These are phyloP conservation scores for Soucietia sequanensis DNA, from an alignment of 805 yeast genomes.

Conservation along the genomic window DNA sequence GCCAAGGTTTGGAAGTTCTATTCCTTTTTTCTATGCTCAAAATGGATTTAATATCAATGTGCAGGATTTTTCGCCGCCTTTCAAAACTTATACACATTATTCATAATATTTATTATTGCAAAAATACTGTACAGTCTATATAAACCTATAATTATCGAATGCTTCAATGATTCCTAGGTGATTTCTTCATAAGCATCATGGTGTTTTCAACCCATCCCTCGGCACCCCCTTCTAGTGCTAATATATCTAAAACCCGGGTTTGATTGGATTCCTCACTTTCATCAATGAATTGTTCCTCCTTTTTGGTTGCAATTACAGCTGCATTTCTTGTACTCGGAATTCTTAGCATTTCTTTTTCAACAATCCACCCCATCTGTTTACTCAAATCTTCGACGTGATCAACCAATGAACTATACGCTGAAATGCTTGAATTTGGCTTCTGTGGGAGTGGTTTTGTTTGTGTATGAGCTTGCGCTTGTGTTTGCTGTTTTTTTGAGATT, in stretches of 20 bases:
- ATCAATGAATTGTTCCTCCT: constrained; percentile 17
- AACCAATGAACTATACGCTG: constrained; percentile 82
- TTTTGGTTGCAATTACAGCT: constrained; percentile 71
- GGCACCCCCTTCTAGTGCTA: constrained; percentile 83
- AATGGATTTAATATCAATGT: too few relatives aligned
- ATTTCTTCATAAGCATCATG: constrained; percentile 63
- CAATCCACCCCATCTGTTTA: constrained; percentile 72
- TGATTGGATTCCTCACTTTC: constrained; percentile 32
- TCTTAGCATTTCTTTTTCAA: constrained; percentile 80
- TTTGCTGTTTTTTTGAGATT: constrained; percentile 6
- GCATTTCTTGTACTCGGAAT: constrained; percentile 95
- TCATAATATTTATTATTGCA: not conserved
- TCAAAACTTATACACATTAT: not conserved
- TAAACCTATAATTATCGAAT: not conserved
- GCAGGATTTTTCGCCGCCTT: too few relatives aligned
- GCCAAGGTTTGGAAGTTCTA: too few relatives aligned
- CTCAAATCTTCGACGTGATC: constrained; percentile 80
- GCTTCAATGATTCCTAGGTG: constrained; percentile 69
- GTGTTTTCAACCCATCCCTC: constrained; percentile 87
- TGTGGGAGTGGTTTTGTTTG: not conserved
- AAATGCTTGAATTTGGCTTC: constrained; percentile 23
- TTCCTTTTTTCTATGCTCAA: too few relatives aligned
- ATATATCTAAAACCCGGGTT: constrained; percentile 53
- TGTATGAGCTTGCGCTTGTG: not conserved
- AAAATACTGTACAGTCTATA: not conserved